Evolutionary conservation across 768 basidiomycete species (phyloP).

Genomic region (Punctularia strigosozonata): DNA sequence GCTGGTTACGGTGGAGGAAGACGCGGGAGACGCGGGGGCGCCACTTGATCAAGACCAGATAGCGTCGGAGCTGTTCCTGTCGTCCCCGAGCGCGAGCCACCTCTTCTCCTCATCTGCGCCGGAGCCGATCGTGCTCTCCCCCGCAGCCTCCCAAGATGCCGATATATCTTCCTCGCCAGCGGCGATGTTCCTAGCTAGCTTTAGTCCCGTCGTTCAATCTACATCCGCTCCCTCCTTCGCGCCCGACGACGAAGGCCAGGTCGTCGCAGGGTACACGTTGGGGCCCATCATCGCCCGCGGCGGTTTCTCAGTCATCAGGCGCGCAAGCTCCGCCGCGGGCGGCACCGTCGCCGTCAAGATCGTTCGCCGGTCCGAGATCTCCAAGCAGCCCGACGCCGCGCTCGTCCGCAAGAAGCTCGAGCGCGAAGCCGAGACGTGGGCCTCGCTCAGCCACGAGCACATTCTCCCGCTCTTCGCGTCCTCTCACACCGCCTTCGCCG

Average conservation of each 20-base stretch:
- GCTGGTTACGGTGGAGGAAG: too few species aligned
- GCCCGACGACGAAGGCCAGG: conserved; percentile 58
- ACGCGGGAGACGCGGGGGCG: too few species aligned
- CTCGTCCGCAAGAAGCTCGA: conserved; percentile 44
- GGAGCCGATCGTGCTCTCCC: too few species aligned
- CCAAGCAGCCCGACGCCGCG: conserved; percentile 36
- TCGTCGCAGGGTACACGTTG: conserved; percentile 61
- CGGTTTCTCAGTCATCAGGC: conserved; percentile 70
- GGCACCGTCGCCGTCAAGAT: conserved; percentile 78
- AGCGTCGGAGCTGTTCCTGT: too few species aligned
- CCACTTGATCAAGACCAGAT: too few species aligned
- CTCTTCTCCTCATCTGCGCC: too few species aligned
- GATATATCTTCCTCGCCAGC: conserved; percentile 44
- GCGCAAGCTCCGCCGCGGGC: conserved; percentile 49
- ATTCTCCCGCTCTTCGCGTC: conserved; percentile 72
- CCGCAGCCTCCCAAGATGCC: too few species aligned
- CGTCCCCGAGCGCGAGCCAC: too few species aligned
- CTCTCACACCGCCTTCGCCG: conserved; percentile 46
- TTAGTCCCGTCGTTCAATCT: conserved; percentile 26
- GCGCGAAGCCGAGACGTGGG: conserved; percentile 66
- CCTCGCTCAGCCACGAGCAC: conserved; percentile 70
- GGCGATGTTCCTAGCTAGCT: conserved; percentile 61
- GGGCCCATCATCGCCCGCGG: conserved; percentile 71
- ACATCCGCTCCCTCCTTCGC: conserved; percentile 17
- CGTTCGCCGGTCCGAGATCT: conserved; percentile 46